A percentile compares a stretch with the other conserved stretches of the same genome.
Conservation (phyloP, 2,329 filamentous ascomycete species). For the Paramyrothecium sp. region DNA sequence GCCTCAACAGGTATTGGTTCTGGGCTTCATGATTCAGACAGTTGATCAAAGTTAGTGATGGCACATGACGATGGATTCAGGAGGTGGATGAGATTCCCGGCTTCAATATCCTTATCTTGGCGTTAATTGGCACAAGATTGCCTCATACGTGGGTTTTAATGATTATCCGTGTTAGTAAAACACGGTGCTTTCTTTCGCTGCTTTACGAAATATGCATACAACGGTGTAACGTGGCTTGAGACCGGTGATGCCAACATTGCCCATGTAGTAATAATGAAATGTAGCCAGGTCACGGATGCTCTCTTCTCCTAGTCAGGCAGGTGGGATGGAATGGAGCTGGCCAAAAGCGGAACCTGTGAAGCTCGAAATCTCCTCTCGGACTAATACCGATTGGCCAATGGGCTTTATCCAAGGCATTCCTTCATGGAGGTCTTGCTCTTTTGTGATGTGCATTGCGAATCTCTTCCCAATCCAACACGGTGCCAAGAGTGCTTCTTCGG, state of each 20-base stretch:
- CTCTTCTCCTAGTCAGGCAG: not conserved
- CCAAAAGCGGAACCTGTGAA: too few relatives aligned
- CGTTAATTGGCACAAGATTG: not conserved
- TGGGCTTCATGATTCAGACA: not conserved
- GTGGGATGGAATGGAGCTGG: not conserved
- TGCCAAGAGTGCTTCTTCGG: too few relatives aligned
- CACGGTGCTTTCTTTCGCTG: not conserved
- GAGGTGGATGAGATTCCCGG: not conserved
- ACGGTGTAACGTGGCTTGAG: not conserved
- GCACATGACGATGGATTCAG: not conserved
- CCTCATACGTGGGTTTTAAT: not conserved
- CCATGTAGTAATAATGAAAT: not conserved
- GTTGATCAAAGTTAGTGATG: not conserved
- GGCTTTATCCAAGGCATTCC: too few relatives aligned
- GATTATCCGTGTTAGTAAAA: not conserved
- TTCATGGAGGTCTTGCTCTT: too few relatives aligned
- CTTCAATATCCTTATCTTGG: not conserved
- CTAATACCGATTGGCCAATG: too few relatives aligned
- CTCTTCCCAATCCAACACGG: too few relatives aligned
- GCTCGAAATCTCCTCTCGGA: too few relatives aligned
- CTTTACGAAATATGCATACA: not conserved
- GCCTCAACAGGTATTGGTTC: slow-evolving; percentile 1
- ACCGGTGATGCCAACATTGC: not conserved
- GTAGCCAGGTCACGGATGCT: not conserved
- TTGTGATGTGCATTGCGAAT: too few relatives aligned